These are phyloP conservation scores for Luvunga scandens DNA, from an alignment of 345 rosid species.

Conservation along the genomic window DNA sequence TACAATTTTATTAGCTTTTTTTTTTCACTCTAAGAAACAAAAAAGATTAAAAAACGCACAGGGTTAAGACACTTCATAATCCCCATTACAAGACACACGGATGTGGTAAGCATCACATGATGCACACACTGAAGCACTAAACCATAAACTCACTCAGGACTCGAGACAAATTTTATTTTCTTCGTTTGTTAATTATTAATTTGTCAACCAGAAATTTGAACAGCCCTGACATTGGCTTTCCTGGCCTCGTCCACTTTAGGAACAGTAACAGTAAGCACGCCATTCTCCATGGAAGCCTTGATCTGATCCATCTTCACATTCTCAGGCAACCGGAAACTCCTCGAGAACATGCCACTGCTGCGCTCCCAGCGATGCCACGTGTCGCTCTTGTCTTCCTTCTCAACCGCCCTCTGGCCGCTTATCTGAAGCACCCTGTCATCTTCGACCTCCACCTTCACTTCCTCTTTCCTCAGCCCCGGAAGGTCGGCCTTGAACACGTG, in stretches of 20 bases:
- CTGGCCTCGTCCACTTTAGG: neutral
- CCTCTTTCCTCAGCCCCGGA: conserved; percentile 17
- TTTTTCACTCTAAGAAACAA: no score
- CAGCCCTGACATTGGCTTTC: neutral
- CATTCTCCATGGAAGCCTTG: conserved; percentile 19
- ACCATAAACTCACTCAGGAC: no score
- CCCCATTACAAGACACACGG: no score
- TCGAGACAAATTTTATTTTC: no score
- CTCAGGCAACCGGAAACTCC: conserved; percentile 15
- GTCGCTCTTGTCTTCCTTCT: conserved; percentile 23
- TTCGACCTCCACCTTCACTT: conserved; percentile 16
- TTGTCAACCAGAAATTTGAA: no score
- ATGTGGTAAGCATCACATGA: no score
- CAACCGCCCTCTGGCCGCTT: conserved; percentile 13
- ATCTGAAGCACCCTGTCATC: conserved; percentile 13
- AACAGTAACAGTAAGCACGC: conserved; percentile 15
- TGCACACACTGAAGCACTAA: rapidly evolving
- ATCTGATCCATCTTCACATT: conserved; percentile 12
- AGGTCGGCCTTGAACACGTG: conserved; percentile 12
- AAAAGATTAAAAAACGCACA: no score
- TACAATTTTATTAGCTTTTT: no score
- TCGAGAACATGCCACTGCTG: conserved; percentile 15
- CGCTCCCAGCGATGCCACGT: conserved; percentile 25
- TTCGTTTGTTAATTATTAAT: no score
- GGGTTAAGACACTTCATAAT: no score